A percentile compares a stretch with the other conserved stretches of the same genome.
Conservation (phyloP, 2,329 filamentous ascomycete genomes). For the Colletotrichum sp. region DNA sequence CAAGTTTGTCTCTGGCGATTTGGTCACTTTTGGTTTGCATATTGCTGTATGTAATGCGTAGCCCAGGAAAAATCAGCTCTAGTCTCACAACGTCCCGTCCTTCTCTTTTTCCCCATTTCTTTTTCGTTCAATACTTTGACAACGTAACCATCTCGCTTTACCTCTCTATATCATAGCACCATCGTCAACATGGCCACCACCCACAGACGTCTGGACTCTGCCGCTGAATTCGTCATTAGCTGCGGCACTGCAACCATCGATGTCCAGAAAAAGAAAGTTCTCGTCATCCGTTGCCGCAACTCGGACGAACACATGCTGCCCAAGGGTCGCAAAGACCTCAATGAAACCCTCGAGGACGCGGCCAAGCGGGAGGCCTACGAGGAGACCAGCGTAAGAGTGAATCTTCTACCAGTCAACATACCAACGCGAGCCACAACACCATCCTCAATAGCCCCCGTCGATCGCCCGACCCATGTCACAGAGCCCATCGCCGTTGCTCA, state of each 20-base stretch:
- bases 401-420: background rate
- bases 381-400: conserved; percentile 13
- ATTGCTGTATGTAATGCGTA: background rate
- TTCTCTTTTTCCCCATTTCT: background rate
- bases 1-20: background rate
- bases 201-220: background rate
- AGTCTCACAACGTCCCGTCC: background rate
- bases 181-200: background rate
- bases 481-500: background rate
- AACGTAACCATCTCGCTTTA: no score
- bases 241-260: background rate
- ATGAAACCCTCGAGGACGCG: conserved; percentile 12
- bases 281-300: background rate
- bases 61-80: background rate
- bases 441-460: background rate
- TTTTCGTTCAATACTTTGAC: no score
- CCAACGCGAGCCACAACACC: background rate
- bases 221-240: background rate
- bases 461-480: background rate
- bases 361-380: conserved; percentile 24
- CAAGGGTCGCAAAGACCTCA: conserved; percentile 24
- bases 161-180: no score
- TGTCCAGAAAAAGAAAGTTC: background rate
- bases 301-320: conserved; percentile 15
- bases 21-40: accelerated